Base-by-base conservation (phyloP, 176 grass and related monocot genomes). In the Elymus sibiricus region DNA sequence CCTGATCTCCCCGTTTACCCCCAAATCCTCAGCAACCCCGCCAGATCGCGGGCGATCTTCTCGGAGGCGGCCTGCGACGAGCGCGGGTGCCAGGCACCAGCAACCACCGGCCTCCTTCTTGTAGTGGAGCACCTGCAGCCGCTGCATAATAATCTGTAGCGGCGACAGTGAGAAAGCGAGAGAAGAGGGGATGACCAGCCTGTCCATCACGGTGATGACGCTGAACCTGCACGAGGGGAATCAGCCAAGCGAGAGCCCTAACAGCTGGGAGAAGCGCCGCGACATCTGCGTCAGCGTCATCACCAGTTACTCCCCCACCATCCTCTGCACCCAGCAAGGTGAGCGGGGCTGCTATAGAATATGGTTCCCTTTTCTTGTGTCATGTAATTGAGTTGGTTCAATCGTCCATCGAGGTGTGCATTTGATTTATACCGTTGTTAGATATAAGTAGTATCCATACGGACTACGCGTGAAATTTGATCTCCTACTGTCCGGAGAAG, bases 241-340 rank as follows among this genome's bases (percentile, higher is more conserved):
- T 40, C 93, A 92, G 40, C 86, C 86, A 21, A 88, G 81, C 65
- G 94, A 98, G 51, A 92, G 94, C 84, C 90, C 94, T 38, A 91
- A 92, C 85, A 90, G 69, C 76, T 98, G 97, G 97, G 92, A 98
- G 80, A 93, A 92, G 88, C 92, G 97, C 46, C 84, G 83, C 77
- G 97, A 98, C 80, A 92, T 98, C 81, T 98, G 97, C 66, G 68
- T 98, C 82, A 98, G 97, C 79, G 94, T 98, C 73, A 94, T 98
- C 86, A 93, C 94, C 60, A 95, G 85, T 83, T 98, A 98, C 77
- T 98, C 92, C 40, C 97, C 94, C 21, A 90, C 94, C 70, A 92
- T 98, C 42, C 90, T 98, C 24, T 98, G 97, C 88, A 95, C 94
- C 61, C 97, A 98, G 86, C 97, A 98, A 95, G 97, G 97, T 95